Base-by-base conservation (phyloP, 2,329 filamentous ascomycete genomes). In the Trichoderma koningiopsis region DNA sequence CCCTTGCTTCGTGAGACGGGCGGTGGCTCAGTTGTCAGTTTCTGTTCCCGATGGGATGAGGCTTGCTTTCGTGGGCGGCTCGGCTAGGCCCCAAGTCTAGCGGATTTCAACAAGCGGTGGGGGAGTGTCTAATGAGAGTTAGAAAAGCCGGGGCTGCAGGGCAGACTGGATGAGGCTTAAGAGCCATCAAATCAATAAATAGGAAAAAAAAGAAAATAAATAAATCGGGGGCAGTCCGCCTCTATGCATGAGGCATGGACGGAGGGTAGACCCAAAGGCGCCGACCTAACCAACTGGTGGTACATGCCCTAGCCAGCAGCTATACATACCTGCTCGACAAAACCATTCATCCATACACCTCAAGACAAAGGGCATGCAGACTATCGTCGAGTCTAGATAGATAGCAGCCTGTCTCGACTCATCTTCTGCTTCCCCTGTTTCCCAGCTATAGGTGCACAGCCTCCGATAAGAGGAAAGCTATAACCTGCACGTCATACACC, bases 11-110 rank as follows among this genome's bases (percentile, higher is more conserved):
- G 56, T 68, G 65, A 68, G 65, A 60, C 56, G 65, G 43, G 57
- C 57, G 65, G 65, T 68, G 65, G 63, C 63, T 66, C 55, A 66
- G 63, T 66, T 29, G 22, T 33, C 63, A 52, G 43, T n/a, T 33
- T n/a, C 24, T 57, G 52, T 66, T 35, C 33, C 63, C 58, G 40
- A 52, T 52, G 55, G 55, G 63, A 67, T 57, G 55, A 67, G 63
- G 63, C 40, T 59, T 55, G 63, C 63, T 43, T 43, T 55, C 63
- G 63, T 58, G 40, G 53, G 63, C 63, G 55, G 63, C 55, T 67
- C 55, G 63, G 58, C 66, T 63, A 68, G 66, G 16, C 43, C 35
- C 35, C 43, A 55, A n/a, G 66, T 68, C 66, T 68, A 56, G 66
- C 58, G 49, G 37, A 29, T 63, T 63, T 58, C 62, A 63, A 62